Conservation (phyloP, 352 stramenopile species). For the Phytopythium delawarense region DNA sequence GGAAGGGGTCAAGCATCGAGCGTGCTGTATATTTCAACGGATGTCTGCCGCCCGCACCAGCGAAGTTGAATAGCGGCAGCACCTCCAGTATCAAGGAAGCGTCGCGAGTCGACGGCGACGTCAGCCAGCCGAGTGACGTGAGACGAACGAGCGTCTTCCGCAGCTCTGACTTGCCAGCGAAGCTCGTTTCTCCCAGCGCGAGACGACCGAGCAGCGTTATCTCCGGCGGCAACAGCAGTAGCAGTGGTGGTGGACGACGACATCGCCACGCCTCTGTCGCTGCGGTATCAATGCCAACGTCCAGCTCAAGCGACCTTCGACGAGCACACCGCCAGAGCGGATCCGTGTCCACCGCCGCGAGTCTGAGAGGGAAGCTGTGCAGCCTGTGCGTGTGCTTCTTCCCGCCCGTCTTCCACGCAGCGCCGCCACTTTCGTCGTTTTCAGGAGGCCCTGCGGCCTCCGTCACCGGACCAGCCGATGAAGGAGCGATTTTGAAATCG, state of each 20-base stretch:
- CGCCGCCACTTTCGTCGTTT: constrained; percentile 3
- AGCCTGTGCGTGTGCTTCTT: constrained; percentile 54
- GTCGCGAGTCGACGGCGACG: neutral
- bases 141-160: neutral
- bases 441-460: neutral
- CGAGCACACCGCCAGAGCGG: neutral
- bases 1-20: constrained; percentile 15
- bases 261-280: neutral
- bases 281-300: neutral
- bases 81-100: neutral
- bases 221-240: neutral
- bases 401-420: constrained; percentile 43
- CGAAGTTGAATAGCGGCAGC: neutral
- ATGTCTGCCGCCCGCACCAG: neutral
- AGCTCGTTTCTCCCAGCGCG: neutral
- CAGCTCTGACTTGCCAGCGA: neutral
- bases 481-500: neutral
- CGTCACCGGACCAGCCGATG: neutral
- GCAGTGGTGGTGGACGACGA: constrained; percentile 1
- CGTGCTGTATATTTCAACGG: constrained; percentile 32
- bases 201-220: neutral
- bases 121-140: neutral
- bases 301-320: neutral
- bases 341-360: neutral
- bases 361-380: constrained; percentile 5